Evolutionary conservation across 1,284 basidiomycete species (phyloP).

Genomic region (Phellopilus nigrolimitatus): DNA sequence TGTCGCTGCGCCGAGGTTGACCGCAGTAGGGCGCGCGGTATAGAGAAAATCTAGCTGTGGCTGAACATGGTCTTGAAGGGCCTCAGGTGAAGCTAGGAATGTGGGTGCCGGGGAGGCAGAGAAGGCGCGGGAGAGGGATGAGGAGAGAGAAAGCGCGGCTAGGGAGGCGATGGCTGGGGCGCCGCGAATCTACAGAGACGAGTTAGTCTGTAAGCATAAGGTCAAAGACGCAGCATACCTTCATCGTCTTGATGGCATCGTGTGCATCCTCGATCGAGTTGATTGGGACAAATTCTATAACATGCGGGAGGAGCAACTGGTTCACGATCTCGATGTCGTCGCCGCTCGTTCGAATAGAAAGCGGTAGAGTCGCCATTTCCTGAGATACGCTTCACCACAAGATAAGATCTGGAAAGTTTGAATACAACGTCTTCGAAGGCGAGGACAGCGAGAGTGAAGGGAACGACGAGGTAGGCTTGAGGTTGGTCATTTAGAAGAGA

Average conservation of each 20-base stretch:
- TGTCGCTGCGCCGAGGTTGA: conserved; percentile 84
- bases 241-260: conserved; percentile 92
- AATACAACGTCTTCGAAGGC: too few species aligned
- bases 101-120: conserved; percentile 39
- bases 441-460: neutral
- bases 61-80: conserved; percentile 48
- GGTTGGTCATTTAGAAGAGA: conserved; percentile 8
- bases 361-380: conserved; percentile 6
- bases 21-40: conserved; percentile 88
- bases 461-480: neutral
- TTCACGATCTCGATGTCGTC: conserved; percentile 79
- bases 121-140: conserved; percentile 49
- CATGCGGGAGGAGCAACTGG: conserved; percentile 82
- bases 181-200: conserved; percentile 69
- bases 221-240: too few species aligned
- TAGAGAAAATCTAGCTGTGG: conserved; percentile 68
- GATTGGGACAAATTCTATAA: conserved; percentile 68
- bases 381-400: neutral
- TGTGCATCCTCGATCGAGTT: conserved; percentile 75
- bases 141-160: conserved; percentile 74
- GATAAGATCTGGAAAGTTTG: neutral
- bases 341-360: conserved; percentile 60
- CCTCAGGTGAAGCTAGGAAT: conserved; percentile 44
- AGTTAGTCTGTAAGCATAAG: neutral
- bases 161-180: conserved; percentile 93